These are phyloP conservation scores for Podaxis mareebaensis DNA, from an alignment of 768 basidiomycete species.

Conservation along the genomic window DNA sequence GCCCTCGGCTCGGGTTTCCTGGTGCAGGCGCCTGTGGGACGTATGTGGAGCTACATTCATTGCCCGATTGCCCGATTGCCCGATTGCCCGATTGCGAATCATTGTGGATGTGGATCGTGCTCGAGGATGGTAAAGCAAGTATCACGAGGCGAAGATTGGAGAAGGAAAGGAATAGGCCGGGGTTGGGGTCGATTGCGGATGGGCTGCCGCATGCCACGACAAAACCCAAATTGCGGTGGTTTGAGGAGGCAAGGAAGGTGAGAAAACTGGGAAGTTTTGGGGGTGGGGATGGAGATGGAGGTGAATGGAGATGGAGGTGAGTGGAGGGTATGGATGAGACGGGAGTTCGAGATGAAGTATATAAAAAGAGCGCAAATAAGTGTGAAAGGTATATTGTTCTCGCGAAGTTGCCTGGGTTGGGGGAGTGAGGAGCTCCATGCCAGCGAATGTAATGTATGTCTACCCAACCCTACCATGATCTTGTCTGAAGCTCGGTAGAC, in stretches of 20 bases:
- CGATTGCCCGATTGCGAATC: conserved; percentile 29
- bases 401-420: conserved; percentile 34
- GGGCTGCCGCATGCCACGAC: not conserved
- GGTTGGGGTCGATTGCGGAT: conserved; percentile 13
- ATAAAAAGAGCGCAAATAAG: conserved; percentile 25
- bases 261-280: conserved; percentile 9
- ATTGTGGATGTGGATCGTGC: conserved; percentile 37
- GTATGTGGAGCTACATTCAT: conserved; percentile 37
- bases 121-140: conserved; percentile 37
- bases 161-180: conserved; percentile 32
- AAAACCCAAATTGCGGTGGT: not conserved
- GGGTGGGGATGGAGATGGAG: conserved; percentile 18
- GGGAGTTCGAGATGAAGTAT: conserved; percentile 41
- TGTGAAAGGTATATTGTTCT: conserved; percentile 27
- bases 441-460: conserved; percentile 28
- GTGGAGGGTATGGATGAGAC: conserved; percentile 30
- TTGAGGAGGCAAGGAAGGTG: conserved; percentile 14
- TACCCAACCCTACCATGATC: not conserved
- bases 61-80: conserved; percentile 33
- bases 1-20: conserved; percentile 43
- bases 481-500: conserved; percentile 22
- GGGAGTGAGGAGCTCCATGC: conserved; percentile 40
- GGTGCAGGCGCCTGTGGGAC: conserved; percentile 24
- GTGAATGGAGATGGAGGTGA: conserved; percentile 20
- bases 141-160: conserved; percentile 33